These are phyloP conservation scores for Fomes fomentarius DNA, from an alignment of 1,284 basidiomycete species.

Conservation along the genomic window DNA sequence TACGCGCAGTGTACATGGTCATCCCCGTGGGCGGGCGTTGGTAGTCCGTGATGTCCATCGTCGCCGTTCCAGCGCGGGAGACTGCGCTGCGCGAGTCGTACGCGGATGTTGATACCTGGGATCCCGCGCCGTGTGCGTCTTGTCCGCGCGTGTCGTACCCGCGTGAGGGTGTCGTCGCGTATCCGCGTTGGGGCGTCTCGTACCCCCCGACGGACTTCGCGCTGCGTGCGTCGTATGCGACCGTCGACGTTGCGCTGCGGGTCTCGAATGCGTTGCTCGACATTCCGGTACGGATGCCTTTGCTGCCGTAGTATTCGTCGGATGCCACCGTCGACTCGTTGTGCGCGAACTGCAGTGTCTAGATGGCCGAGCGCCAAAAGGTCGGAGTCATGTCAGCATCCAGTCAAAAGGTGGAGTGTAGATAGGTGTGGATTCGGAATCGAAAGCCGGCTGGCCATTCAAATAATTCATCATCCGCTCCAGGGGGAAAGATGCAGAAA, in stretches of 20 bases:
- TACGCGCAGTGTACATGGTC: neutral
- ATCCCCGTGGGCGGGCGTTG: neutral
- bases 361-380: too few species aligned
- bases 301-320: too few species aligned
- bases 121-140: neutral
- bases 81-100: neutral
- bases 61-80: neutral
- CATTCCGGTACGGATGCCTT: too few species aligned
- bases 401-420: neutral
- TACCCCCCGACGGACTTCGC: too few species aligned
- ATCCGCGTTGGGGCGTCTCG: too few species aligned
- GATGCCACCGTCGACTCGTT: too few species aligned
- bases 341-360: neutral
- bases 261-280: too few species aligned
- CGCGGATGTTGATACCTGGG: neutral
- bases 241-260: too few species aligned
- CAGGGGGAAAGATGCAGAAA: too few species aligned
- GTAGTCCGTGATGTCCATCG: conserved; percentile 3
- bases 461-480: too few species aligned
- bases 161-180: too few species aligned
- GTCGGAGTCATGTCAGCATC: neutral
- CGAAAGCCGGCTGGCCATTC: neutral
- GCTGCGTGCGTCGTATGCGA: too few species aligned
- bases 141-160: neutral
- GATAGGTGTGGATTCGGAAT: neutral